These are phyloP conservation scores for Fraxinus anomala DNA, from an alignment of 257 asterid species.

Conservation along the genomic window DNA sequence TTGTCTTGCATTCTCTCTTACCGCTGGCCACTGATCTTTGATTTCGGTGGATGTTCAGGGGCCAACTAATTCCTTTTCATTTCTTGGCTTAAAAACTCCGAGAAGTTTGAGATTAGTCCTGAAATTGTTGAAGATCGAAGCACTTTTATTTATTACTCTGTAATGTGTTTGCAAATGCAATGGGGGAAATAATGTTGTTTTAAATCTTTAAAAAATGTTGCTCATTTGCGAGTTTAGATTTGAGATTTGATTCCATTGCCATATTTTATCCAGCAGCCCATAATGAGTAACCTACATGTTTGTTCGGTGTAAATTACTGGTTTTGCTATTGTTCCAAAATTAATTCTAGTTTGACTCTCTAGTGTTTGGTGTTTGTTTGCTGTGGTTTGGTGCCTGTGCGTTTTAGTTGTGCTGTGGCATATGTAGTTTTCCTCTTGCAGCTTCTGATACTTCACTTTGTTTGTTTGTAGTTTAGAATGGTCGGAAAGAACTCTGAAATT, in stretches of 20 bases:
- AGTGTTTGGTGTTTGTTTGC: too few relatives aligned
- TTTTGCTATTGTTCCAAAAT: too few relatives aligned
- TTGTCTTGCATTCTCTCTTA: slow-evolving; percentile 4
- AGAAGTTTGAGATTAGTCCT: background rate
- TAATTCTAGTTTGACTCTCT: too few relatives aligned
- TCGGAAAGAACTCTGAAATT: too few relatives aligned
- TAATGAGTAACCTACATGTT: too few relatives aligned
- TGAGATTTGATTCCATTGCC: slow-evolving; percentile 4
- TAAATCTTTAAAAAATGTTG: slow-evolving; percentile 25
- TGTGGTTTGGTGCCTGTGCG: too few relatives aligned
- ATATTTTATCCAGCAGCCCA: too few relatives aligned
- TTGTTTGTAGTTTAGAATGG: too few relatives aligned
- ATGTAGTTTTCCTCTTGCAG: too few relatives aligned
- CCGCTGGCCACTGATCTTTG: background rate
- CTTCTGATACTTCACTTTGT: too few relatives aligned
- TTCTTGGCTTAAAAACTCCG: background rate
- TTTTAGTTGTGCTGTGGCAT: too few relatives aligned
- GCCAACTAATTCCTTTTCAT: slow-evolving; percentile 5
- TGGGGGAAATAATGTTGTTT: slow-evolving; percentile 14
- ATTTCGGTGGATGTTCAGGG: slow-evolving; percentile 26
- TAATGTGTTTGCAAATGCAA: slow-evolving; percentile 23
- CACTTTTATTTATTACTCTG: slow-evolving; percentile 8
- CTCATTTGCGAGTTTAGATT: slow-evolving; percentile 30
- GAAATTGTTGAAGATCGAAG: slow-evolving; percentile 39
- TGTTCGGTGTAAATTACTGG: too few relatives aligned